Conservation (phyloP, 108 stramenopile genomes). For the Discostella pseudostelligera region DNA sequence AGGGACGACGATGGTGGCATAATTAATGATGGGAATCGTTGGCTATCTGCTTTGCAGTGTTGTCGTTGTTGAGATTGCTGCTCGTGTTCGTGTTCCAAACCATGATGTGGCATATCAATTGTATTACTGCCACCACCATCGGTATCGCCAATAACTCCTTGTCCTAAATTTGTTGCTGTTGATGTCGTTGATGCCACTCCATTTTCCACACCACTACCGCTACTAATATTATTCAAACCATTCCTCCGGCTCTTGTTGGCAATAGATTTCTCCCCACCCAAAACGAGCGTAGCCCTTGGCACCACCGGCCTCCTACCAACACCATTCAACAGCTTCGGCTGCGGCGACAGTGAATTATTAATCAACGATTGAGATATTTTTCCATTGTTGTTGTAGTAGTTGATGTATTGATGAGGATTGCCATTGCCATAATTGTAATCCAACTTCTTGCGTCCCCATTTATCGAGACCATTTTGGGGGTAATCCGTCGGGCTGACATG, state of each 20-base stretch:
- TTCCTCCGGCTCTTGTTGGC: conserved; percentile 8
- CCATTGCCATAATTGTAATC: not conserved
- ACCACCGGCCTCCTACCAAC: conserved; percentile 11
- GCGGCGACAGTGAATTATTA: not conserved
- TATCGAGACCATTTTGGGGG: conserved; percentile 31
- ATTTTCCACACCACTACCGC: not conserved
- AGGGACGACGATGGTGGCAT: too few species aligned
- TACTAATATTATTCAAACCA: conserved; percentile 18
- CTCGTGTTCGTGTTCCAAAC: too few species aligned
- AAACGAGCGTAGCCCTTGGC: conserved; percentile 41
- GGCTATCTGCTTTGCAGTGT: too few species aligned
- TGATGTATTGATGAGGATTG: too few species aligned
- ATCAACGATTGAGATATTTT: too few species aligned
- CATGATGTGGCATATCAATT: too few species aligned
- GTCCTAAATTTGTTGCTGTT: too few species aligned
- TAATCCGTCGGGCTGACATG: conserved; percentile 45
- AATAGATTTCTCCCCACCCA: conserved; percentile 16
- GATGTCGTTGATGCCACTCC: not conserved
- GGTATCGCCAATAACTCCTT: too few species aligned
- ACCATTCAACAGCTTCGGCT: conserved; percentile 10
- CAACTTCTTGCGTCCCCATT: conserved; percentile 44
- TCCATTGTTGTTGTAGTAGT: too few species aligned
- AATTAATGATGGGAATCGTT: too few species aligned
- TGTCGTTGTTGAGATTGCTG: too few species aligned
- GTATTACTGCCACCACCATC: too few species aligned